Evolutionary conservation across 1,139 yeast genomes (phyloP), one percentile per base, ranked within the genome.

Genomic region (Geotrichum restrictum): DNA sequence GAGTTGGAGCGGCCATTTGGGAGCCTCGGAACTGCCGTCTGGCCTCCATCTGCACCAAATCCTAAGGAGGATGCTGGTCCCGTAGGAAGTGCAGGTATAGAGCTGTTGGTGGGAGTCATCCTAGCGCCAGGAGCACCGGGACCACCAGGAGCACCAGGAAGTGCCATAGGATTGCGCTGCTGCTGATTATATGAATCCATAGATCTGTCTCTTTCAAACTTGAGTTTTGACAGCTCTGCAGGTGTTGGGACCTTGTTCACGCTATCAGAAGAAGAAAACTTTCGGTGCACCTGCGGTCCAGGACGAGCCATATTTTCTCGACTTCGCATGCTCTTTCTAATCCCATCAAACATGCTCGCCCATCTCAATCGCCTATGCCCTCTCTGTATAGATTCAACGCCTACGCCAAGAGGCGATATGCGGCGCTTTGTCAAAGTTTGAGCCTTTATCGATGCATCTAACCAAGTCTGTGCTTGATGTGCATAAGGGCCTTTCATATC

Each of bases 301-400:
- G 86, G 83, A 56, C 78, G 74, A 3, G 85, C 82, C 13, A 77
- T 75, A 62, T 74, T 80, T 67, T 93, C 98, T 47, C 98, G 77
- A 66, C 88, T 91, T 60, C 88, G 81, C 85, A 91, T 88, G 58
- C 85, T 77, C 69, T 89, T 91, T 55, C 97, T 76, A 73, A 93
- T 85, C 0, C 96, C 97, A 66, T 94, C 98, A 74, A 93, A 88
- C 88, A 93, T 85, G 48, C 96, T 86, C 0, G 96, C 96, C 97
- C 95, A 94, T 56, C 98, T 77, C 55, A 93, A 74, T 52, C 95
- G 76, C 56, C 88, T 74, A 64, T 93, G 96, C 18, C 98, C 98
- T 61, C 98, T 75, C 69, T 91, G 97, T 48, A 89, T 85, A 0
- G 95, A 86, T 62, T 93, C 97, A 34, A 81, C 79, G 0, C 95